Base-by-base conservation (phyloP, 768 basidiomycete species). In the Baorangia bicolor region DNA sequence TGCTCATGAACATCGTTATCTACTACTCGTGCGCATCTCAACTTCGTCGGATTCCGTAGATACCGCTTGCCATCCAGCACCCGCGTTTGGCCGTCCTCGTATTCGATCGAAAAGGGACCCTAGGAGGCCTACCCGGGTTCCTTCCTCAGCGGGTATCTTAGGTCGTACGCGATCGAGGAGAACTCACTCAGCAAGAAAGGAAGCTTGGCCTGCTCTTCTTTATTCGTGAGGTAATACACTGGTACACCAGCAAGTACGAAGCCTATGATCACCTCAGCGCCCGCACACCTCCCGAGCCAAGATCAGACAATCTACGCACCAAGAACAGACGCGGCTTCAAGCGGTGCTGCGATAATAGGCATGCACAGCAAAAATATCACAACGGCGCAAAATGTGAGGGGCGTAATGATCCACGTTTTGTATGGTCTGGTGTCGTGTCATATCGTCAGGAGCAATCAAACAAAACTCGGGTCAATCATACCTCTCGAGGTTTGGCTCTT, bases 301-400 rank as follows among this genome's bases (percentile, higher is more conserved):
- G 12, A 28, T 23, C 9, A 25, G 12, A 13, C 12, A 14, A 2
- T 16, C 14, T 39, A 74, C 82, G 54, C 62, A 94, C 94, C 88
- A 53, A 97, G 78, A 7, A 94, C 95, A 9, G 94, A 86, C 7
- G 91, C 69, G 0, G 95, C 94, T 69, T 96, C 89, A 14, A 87
- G 74, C 8, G 96, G 96, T 21, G 95, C 94, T 4, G 96, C 96
- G 53, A 95, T 87, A 48, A 96, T 79, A 2, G 95, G 94, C 92
- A 99, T 96, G 64, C 87, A 89, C 11, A 99, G 76, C 49, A 98
- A 77, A 74, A 58, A 55, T 53, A 67, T 30, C 5, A 59, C 55
- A 41, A 94, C 92, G 31, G 81, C 87, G 64, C 94, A 96, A 72
- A 98, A 98, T 5, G 78, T 84, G 30, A 98, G 75, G 2, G 96